Percentiles rank a stretch among this genome's conserved stretches.
Conservation (phyloP, 495 filamentous ascomycete genomes). For the Aspergillus sparsus region DNA sequence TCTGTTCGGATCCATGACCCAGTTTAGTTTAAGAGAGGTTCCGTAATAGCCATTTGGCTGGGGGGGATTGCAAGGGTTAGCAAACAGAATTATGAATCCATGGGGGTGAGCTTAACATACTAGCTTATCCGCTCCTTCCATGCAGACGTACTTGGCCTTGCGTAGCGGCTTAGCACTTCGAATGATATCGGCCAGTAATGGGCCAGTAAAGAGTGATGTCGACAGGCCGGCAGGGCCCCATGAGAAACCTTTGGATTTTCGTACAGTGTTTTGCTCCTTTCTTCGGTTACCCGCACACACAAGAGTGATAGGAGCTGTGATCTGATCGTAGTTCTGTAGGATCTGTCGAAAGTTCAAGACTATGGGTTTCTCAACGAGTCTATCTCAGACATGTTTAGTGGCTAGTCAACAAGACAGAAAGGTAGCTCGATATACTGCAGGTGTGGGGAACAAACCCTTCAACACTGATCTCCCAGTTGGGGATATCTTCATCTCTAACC, state of each 20-base stretch:
- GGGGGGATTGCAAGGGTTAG: slow-evolving; percentile 4
- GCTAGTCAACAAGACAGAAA: not conserved
- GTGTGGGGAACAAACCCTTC: slow-evolving; percentile 62
- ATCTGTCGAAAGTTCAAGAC: slow-evolving; percentile 73
- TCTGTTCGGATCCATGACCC: slow-evolving; percentile 80
- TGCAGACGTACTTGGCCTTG: slow-evolving; percentile 81
- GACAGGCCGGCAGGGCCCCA: slow-evolving; percentile 92
- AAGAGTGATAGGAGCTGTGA: slow-evolving; percentile 84
- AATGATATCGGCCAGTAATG: slow-evolving; percentile 72
- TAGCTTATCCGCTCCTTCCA: slow-evolving; percentile 88
- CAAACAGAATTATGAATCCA: not conserved
- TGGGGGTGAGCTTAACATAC: slow-evolving; percentile 36
- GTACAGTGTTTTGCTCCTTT: slow-evolving; percentile 91
- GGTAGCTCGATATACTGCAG: no score
- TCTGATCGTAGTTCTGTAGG: slow-evolving; percentile 73
- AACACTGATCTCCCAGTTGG: slow-evolving; percentile 81
- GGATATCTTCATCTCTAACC: slow-evolving; percentile 70
- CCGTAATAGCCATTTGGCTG: slow-evolving; percentile 89
- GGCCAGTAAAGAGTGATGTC: slow-evolving; percentile 87
- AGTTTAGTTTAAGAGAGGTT: slow-evolving; percentile 84
- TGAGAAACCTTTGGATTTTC: slow-evolving; percentile 94
- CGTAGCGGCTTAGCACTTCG: slow-evolving; percentile 65
- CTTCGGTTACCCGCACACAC: slow-evolving; percentile 93
- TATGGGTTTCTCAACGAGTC: slow-evolving; percentile 77
- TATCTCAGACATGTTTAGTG: slow-evolving; percentile 16